Evolutionary conservation across 83 land plant species (phyloP).

Genomic region (Isoetes engelmannii): DNA sequence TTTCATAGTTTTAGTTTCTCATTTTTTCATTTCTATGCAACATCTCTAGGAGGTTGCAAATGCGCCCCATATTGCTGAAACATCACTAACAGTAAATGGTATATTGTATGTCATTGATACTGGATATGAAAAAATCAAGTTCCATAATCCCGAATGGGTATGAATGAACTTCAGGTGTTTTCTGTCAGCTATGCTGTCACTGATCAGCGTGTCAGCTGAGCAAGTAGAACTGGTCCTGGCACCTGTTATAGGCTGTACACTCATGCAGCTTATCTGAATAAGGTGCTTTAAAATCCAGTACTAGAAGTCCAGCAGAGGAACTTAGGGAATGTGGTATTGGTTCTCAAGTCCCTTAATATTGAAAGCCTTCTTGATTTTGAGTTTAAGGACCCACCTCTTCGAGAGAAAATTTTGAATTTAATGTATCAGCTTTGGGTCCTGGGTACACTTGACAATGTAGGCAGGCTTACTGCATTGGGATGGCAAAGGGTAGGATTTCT

Average conservation of each 20-base stretch:
- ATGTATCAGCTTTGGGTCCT: conserved; percentile 22
- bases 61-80: conserved; percentile 17
- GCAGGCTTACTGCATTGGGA: conserved; percentile 17
- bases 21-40: too few species aligned
- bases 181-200: conserved; percentile 12
- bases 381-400: conserved; percentile 27
- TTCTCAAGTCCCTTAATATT: conserved; percentile 18
- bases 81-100: conserved; percentile 19
- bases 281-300: conserved; percentile 9
- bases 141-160: conserved; percentile 25
- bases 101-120: conserved; percentile 16
- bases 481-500: conserved; percentile 18
- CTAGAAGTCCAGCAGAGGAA: conserved; percentile 25
- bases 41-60: too few species aligned
- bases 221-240: conserved; percentile 23
- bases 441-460: conserved; percentile 20
- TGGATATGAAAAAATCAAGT: conserved; percentile 12
- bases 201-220: conserved; percentile 12
- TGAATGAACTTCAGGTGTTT: conserved; percentile 23
- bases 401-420: conserved; percentile 16
- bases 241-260: conserved; percentile 14
- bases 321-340: conserved; percentile 15
- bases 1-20: too few species aligned
- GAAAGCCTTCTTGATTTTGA: conserved; percentile 20
- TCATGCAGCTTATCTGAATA: conserved; percentile 13